Evolutionary conservation across 2,329 filamentous ascomycete genomes (phyloP), one percentile per base, ranked within the genome.

Genomic region (Stachybotrys elegans): DNA sequence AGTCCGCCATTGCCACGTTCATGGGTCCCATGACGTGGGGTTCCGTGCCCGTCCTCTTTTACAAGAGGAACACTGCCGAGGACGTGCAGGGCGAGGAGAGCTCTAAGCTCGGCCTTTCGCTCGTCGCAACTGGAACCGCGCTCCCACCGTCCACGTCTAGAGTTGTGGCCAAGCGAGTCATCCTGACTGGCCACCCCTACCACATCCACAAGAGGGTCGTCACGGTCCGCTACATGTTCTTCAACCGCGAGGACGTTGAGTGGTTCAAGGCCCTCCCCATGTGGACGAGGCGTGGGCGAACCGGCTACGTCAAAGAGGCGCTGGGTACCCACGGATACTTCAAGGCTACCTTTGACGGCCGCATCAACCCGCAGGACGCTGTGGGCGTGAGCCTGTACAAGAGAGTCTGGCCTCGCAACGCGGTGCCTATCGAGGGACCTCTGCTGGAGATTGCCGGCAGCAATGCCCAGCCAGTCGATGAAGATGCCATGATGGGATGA

Each of bases 171-270:
- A 98, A 98, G 71, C 85, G 93, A 42, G 83, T 95, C 55, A 88
- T 97, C 51, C 76, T 98, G 45, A 95, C 93, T 0, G 94, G 93
- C 14, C 92, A 98, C 62, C 93, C 94, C 0, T 96, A 89, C 77
- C 95, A 98, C 72, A 98, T 98, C 64, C 89, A 98, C 80, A 96
- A 95, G 78, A 90, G 86, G 67, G 76, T 98, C 20, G 93, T 98
- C 47, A 98, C 94, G 1, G 84, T 98, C 38, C 85, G 93, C 22
- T 98, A 98, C 78, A 98, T 98, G 94, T 98, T 98, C 78, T 98
- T 98, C 81, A 94, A 92, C 72, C 76, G 86, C 40, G 88, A 92
- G 57, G 94, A 98, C 53, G 88, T 98, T 23, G 82, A 87, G 54
- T 98, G 93, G 91, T 98, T 97, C 79, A 95, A 95, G 72, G 92